Evolutionary conservation across 768 basidiomycete species (phyloP).

Genomic region (Trametes elegans): DNA sequence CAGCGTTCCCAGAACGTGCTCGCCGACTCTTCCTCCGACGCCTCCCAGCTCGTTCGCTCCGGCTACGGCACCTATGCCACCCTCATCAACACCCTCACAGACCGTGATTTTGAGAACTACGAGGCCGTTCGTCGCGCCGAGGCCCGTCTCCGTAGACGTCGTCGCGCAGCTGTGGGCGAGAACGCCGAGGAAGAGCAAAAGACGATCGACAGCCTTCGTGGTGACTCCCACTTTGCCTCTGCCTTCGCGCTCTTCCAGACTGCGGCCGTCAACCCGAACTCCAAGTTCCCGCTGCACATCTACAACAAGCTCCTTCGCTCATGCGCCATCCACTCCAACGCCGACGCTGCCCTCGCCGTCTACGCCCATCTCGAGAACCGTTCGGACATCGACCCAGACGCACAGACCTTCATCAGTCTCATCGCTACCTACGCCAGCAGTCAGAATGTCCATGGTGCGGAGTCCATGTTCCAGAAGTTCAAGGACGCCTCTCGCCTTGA

Average conservation of each 20-base stretch:
- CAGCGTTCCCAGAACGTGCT: constrained; percentile 3
- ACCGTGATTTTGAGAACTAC: constrained; percentile 68
- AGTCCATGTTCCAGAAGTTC: constrained; percentile 66
- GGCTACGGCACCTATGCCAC: constrained; percentile 53
- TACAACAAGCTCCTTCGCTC: constrained; percentile 61
- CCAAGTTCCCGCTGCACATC: constrained; percentile 35
- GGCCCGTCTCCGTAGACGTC: constrained; percentile 22
- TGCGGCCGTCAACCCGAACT: constrained; percentile 39
- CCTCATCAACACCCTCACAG: constrained; percentile 62
- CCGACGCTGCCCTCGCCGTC: constrained; percentile 61
- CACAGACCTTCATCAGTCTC: constrained; percentile 49
- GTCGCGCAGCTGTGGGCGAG: constrained; percentile 2
- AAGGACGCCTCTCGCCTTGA: constrained; percentile 39
- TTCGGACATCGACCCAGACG: constrained; percentile 32
- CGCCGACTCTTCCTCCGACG: constrained; percentile 8
- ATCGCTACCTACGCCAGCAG: constrained; percentile 56
- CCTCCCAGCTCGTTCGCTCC: constrained; percentile 14
- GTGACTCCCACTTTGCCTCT: constrained; percentile 68
- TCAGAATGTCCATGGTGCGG: constrained; percentile 46
- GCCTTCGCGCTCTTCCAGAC: constrained; percentile 75
- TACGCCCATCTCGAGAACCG: constrained; percentile 60
- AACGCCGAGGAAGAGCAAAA: constrained; percentile 26
- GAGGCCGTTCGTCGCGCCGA: constrained; percentile 43
- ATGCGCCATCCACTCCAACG: constrained; percentile 54
- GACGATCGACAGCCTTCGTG: constrained; percentile 43